A percentile compares a stretch with the other conserved stretches of the same genome.
These are phyloP conservation scores for Tephrocybe sp. DNA, from an alignment of 768 basidiomycete species.

Conservation along the genomic window DNA sequence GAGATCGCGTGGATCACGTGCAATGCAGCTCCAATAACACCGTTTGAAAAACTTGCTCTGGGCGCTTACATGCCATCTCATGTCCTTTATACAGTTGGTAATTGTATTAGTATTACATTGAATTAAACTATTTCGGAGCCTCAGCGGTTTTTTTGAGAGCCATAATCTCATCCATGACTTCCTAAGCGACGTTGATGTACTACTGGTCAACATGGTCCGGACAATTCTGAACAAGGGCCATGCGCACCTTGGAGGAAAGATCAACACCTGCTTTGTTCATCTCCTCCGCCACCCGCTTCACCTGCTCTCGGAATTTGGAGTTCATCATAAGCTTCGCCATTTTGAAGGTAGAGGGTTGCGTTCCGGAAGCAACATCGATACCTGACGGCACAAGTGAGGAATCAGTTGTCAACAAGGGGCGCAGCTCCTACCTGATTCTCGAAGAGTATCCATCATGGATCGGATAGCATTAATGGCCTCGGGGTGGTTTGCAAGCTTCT, in stretches of 20 bases:
- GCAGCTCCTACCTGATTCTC: slow-evolving; percentile 41
- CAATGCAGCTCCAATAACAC: too few relatives aligned
- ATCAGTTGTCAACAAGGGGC: not conserved
- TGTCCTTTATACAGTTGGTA: not conserved
- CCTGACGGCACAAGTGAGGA: slow-evolving; percentile 34
- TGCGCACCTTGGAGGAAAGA: slow-evolving; percentile 49
- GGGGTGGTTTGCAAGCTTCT: slow-evolving; percentile 49
- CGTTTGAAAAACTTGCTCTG: not conserved
- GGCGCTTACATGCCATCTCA: too few relatives aligned
- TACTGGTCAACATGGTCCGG: not conserved
- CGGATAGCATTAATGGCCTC: slow-evolving; percentile 49
- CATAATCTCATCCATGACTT: slow-evolving; percentile 46
- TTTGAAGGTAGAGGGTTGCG: slow-evolving; percentile 47
- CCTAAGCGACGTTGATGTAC: slow-evolving; percentile 29
- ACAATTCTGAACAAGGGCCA: too few relatives aligned
- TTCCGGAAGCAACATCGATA: slow-evolving; percentile 43
- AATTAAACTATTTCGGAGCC: slow-evolving; percentile 12
- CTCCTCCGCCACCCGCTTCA: slow-evolving; percentile 45
- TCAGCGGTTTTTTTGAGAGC: slow-evolving; percentile 22
- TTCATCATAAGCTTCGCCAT: slow-evolving; percentile 55
- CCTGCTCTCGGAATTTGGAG: slow-evolving; percentile 50
- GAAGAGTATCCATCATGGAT: slow-evolving; percentile 43
- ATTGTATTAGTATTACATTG: slow-evolving; percentile 3
- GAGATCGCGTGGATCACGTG: not conserved
- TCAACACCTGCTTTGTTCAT: slow-evolving; percentile 64